These are phyloP conservation scores for Arthroderma sp. DNA, from an alignment of 2,329 filamentous ascomycete genomes.

Conservation along the genomic window DNA sequence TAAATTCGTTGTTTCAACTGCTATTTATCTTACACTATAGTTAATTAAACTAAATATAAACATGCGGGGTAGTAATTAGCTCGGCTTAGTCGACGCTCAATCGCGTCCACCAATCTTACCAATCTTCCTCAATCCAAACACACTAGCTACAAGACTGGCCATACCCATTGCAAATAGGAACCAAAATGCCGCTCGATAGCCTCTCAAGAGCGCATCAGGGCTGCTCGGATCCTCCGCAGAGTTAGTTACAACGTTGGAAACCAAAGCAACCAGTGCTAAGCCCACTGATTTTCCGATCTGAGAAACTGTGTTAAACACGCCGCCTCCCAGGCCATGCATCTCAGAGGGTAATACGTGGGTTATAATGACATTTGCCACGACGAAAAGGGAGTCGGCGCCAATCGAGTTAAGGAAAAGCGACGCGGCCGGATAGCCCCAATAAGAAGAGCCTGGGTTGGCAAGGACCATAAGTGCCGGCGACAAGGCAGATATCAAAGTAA, in stretches of 20 bases:
- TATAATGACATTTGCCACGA: slow-evolving; percentile 42
- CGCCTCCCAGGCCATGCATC: slow-evolving; percentile 46
- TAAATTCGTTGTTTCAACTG: too few relatives aligned
- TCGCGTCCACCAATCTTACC: too few relatives aligned
- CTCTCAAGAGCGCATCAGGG: slow-evolving; percentile 4
- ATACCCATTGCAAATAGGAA: slow-evolving; percentile 8
- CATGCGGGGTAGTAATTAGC: too few relatives aligned
- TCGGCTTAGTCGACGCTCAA: too few relatives aligned
- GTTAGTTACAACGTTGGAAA: slow-evolving; percentile 16
- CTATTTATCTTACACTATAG: too few relatives aligned
- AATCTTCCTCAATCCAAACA: slow-evolving; percentile 6
- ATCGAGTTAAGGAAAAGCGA: too few relatives aligned
- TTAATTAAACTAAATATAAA: too few relatives aligned
- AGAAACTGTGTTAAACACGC: slow-evolving; percentile 46
- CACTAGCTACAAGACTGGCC: slow-evolving; percentile 1
- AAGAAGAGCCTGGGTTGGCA: too few relatives aligned
- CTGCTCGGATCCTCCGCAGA: slow-evolving; percentile 1
- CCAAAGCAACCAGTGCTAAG: slow-evolving; percentile 38
- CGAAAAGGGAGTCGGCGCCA: slow-evolving; percentile 31
- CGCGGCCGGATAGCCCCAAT: too few relatives aligned
- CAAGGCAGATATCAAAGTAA: too few relatives aligned
- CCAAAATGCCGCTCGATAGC: slow-evolving; percentile 9
- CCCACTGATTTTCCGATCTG: slow-evolving; percentile 45
- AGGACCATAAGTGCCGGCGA: too few relatives aligned
- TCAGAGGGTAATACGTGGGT: slow-evolving; percentile 41